Evolutionary conservation across 345 rosid species (phyloP).

Genomic region (Eucalyptus grandis): DNA sequence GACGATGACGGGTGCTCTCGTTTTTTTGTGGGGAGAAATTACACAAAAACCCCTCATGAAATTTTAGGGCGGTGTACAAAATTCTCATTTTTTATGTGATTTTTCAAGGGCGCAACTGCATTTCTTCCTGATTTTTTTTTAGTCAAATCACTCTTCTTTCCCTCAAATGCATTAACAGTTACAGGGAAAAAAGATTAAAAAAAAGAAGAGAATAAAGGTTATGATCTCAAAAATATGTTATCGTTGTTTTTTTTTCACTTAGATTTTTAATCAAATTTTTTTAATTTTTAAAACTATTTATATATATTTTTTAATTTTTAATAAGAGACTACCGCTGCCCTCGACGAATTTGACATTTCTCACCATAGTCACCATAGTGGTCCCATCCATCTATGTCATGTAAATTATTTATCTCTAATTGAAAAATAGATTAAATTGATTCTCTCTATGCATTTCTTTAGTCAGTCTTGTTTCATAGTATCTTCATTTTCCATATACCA

Average conservation of each 20-base stretch:
- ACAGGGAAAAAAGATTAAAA: too few relatives aligned
- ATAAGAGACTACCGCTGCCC: rapidly evolving
- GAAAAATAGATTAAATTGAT: neutral
- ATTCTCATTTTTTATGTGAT: neutral
- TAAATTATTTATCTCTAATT: neutral
- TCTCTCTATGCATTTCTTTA: neutral
- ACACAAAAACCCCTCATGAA: neutral
- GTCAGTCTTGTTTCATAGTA: too few relatives aligned
- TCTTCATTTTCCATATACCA: neutral
- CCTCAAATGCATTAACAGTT: neutral
- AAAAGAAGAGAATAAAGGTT: too few relatives aligned
- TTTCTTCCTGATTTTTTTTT: neutral
- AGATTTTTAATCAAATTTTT: neutral
- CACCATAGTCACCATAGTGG: neutral
- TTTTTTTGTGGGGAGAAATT: neutral
- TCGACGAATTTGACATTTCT: neutral
- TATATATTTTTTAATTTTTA: too few relatives aligned
- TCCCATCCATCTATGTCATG: neutral
- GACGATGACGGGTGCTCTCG: neutral
- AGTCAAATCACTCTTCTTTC: neutral
- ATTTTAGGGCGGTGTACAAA: neutral
- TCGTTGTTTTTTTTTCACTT: too few relatives aligned
- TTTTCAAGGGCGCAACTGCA: neutral
- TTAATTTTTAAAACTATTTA: rapidly evolving
- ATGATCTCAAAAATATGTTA: too few relatives aligned